Evolutionary conservation across 352 stramenopile genomes (phyloP).

Genomic region (Achlya hypogyna): DNA sequence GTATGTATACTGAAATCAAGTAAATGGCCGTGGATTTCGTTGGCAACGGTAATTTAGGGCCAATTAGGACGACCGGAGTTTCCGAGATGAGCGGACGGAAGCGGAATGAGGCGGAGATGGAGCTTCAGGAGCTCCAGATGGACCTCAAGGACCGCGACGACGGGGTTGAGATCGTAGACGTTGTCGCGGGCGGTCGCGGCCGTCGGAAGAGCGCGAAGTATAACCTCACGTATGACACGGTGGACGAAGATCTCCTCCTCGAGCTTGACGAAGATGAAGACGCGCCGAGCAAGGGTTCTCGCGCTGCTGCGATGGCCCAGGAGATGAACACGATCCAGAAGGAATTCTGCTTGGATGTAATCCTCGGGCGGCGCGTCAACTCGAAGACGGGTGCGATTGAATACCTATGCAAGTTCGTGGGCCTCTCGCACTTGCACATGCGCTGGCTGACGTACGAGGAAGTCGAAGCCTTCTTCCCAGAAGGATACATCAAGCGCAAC

Average conservation of each 20-base stretch:
- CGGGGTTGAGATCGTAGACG: background rate
- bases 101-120: constrained; percentile 18
- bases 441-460: constrained; percentile 85
- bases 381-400: constrained; percentile 55
- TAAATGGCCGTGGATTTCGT: background rate
- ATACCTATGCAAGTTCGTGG: constrained; percentile 84
- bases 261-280: constrained; percentile 14
- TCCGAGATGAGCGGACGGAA: constrained; percentile 19
- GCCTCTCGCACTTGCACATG: constrained; percentile 79
- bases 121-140: constrained; percentile 20
- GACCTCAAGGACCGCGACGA: constrained; percentile 17
- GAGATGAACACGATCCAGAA: constrained; percentile 22
- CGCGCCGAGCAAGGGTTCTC: background rate
- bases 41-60: constrained; percentile 15
- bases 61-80: constrained; percentile 16
- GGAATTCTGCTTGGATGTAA: constrained; percentile 46
- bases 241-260: constrained; percentile 2
- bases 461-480: constrained; percentile 72
- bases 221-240: constrained; percentile 5
- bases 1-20: background rate
- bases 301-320: constrained; percentile 7
- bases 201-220: constrained; percentile 20
- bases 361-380: constrained; percentile 77
- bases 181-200: background rate
- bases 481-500: constrained; percentile 80